Percentiles rank a stretch among this genome's conserved stretches.
These are phyloP conservation scores for Cryomyces minteri DNA, from an alignment of 495 filamentous ascomycete species.

Conservation along the genomic window DNA sequence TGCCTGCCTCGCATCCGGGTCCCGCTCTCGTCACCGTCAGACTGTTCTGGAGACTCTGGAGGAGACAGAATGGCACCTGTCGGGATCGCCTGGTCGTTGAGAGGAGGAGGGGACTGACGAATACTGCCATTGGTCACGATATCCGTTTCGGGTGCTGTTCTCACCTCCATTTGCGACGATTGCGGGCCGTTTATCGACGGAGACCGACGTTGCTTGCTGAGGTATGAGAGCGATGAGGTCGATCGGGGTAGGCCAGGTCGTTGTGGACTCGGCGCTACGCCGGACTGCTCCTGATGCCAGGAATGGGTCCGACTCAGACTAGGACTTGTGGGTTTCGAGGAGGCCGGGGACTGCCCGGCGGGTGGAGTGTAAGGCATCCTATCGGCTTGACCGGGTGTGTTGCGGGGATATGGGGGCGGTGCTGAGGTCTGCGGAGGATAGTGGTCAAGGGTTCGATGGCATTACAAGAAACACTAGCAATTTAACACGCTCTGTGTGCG, in stretches of 20 bases:
- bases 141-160: neutral
- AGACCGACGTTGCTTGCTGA: constrained; percentile 46
- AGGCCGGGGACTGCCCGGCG: constrained; percentile 58
- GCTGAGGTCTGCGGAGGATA: neutral
- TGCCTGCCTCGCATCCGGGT: constrained; percentile 13
- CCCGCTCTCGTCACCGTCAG: constrained; percentile 60
- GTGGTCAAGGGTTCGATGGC: constrained; percentile 4
- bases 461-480: constrained; percentile 9
- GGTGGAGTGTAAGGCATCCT: constrained; percentile 92
- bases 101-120: constrained; percentile 61
- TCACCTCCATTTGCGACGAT: neutral
- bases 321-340: constrained; percentile 45
- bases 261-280: constrained; percentile 18
- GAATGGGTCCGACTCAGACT: constrained; percentile 35
- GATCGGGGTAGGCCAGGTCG: constrained; percentile 50
- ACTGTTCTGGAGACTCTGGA: constrained; percentile 59
- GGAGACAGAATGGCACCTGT: constrained; percentile 70
- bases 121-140: constrained; percentile 23
- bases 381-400: neutral
- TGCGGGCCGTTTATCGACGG: constrained; percentile 20
- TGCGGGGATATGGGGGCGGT: neutral
- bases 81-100: constrained; percentile 53
- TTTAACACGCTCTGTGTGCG: neutral
- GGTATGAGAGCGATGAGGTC: constrained; percentile 57
- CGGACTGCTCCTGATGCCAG: constrained; percentile 28